A percentile compares a stretch with the other conserved stretches of the same genome.
phyloP scores from a whole-genome alignment of 495 filamentous ascomycete species.

The Rhypophila decipiens region DNA sequence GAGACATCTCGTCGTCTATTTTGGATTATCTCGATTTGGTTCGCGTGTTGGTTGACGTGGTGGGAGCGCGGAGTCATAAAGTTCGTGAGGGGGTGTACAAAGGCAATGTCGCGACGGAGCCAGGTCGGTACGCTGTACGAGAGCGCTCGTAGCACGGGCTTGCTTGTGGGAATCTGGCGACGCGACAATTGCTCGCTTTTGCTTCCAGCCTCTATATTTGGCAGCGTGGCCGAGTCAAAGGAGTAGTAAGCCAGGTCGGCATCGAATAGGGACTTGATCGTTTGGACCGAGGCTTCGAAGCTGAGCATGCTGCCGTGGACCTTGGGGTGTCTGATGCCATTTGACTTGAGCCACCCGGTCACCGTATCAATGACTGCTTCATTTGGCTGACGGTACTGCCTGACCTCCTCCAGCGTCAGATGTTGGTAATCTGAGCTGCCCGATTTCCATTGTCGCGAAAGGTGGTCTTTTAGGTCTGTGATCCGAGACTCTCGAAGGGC shows the following conservation, averaged over 20 bases:
- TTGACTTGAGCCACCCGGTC: conserved; percentile 29
- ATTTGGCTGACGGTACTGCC: conserved; percentile 21
- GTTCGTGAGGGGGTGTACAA: conserved; percentile 36
- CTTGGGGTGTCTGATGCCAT: conserved; percentile 19
- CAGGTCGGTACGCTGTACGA: conserved; percentile 43
- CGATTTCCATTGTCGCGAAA: conserved; percentile 11
- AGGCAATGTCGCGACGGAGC: conserved; percentile 34
- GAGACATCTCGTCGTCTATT: too few species aligned
- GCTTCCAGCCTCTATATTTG: too few species aligned
- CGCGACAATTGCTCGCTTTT: too few species aligned
- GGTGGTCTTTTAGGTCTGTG: conserved; percentile 25
- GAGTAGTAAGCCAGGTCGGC: conserved; percentile 31
- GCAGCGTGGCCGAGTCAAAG: conserved; percentile 12
- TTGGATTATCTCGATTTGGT: neutral
- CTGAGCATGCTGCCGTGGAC: conserved; percentile 24
- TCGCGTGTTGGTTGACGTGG: neutral
- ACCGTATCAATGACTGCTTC: conserved; percentile 15
- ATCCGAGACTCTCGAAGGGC: conserved; percentile 32
- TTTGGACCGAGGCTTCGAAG: conserved; percentile 26
- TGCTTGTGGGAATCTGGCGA: too few species aligned
- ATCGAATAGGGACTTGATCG: conserved; percentile 30
- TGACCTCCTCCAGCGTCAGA: conserved; percentile 25
- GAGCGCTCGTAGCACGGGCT: conserved; percentile 23
- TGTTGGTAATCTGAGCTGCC: conserved; percentile 20
- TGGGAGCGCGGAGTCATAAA: conserved; percentile 31